Conservation (phyloP, 495 filamentous ascomycete genomes). For the Extremus antarcticus region DNA sequence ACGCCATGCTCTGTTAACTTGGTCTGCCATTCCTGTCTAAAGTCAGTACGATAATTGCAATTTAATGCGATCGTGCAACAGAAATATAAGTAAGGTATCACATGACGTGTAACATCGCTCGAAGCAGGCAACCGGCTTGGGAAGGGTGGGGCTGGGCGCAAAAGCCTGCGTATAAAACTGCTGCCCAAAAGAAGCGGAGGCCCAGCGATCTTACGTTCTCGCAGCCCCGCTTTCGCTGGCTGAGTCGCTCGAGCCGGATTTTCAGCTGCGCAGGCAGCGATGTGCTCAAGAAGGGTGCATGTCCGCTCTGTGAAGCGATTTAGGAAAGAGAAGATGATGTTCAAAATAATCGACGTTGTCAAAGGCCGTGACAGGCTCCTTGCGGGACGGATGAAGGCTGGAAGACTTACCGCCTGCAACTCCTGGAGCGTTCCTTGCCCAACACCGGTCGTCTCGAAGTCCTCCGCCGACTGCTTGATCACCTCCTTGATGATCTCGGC, state of each 20-base stretch:
- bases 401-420: conserved; percentile 56
- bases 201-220: conserved; percentile 10
- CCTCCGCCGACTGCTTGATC: conserved; percentile 72
- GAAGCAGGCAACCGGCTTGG: conserved; percentile 13
- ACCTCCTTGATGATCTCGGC: conserved; percentile 85
- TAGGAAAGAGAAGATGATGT: not conserved
- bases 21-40: conserved; percentile 72
- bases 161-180: conserved; percentile 19
- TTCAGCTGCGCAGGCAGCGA: not conserved
- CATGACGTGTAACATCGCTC: conserved; percentile 2
- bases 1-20: conserved; percentile 73
- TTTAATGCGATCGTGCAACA: not conserved
- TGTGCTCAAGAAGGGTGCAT: not conserved
- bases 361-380: conserved; percentile 7
- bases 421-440: conserved; percentile 74
- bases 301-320: not conserved
- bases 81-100: not conserved
- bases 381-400: not conserved
- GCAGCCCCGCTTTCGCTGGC: conserved; percentile 13
- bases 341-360: too few species aligned
- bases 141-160: conserved; percentile 6
- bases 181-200: conserved; percentile 14
- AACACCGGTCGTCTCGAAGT: conserved; percentile 94
- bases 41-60: not conserved
- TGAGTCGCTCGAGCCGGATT: not conserved